Base-by-base conservation (phyloP, 176 grass and related monocot genomes). In the Triticum timopheevii region DNA sequence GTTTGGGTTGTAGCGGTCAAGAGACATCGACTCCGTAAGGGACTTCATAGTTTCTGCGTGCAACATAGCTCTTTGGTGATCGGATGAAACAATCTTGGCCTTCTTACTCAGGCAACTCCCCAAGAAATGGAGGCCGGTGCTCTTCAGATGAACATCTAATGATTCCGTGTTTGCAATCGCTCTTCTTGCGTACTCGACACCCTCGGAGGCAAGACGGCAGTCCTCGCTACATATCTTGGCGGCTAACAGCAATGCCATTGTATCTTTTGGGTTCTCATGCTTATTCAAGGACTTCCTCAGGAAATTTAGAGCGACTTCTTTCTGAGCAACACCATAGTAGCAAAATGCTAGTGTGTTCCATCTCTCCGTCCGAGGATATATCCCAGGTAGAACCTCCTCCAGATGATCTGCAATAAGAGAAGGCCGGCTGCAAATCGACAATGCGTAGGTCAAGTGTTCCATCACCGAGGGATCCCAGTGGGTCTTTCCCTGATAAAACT, bases 381-480 rank as follows among this genome's bases (percentile, higher is more conserved):
- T 88, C 68, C 97, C 92, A 2, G 97, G 97, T 54, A 95, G 84
- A 73, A 96, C 86, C 86, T 98, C 94, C 83, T 98, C 94, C 31
- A 94, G 70, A 64, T 92, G 78, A 28, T 77, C 89, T 62, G 94
- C 92, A 65, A 96, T 31, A 63, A 94, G 52, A 65, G 76, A 85
- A n/a, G 89, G 88, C 42, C 93, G 87, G 17, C 92, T 77, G 34
- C 88, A 98, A 52, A 98, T 45, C 1, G 90, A 94, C 13, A 98
- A 69, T 30, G 92, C 93, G 72, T 91, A 98, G 11, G 86, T 85
- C 39, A 98, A 84, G 69, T 98, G 96, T 45, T 98, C 93, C 88
- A 98, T 94, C 33, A 95, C 65, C 8, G 92, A 90, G 36, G 93
- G 90, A 76, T 98, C 96, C 96, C 96, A 98, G 63, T 98, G 88